A percentile compares a stretch with the other conserved stretches of the same genome.
These are phyloP conservation scores for Rhipidocladum racemiflorum DNA, from an alignment of 176 grass and related monocot genomes.

Conservation along the genomic window DNA sequence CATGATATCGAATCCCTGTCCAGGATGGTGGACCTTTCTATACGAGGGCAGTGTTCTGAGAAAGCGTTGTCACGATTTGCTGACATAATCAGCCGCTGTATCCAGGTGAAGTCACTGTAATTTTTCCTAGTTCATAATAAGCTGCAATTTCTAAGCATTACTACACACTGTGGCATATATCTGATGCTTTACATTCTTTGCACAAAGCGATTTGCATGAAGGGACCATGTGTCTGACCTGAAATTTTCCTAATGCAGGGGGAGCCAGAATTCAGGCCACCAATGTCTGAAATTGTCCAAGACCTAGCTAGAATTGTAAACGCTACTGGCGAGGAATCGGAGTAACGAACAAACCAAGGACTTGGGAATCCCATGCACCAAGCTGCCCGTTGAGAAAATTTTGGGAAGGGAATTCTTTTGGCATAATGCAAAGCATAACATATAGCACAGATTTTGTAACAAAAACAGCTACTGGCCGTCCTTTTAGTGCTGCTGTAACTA, in stretches of 20 bases:
- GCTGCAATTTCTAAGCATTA: neutral
- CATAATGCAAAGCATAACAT: neutral
- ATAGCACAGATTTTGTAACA: neutral
- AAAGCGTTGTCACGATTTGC: slow-evolving; percentile 89
- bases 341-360: slow-evolving; percentile 26
- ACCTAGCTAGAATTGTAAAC: slow-evolving; percentile 63
- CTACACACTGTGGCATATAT: neutral
- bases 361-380: neutral
- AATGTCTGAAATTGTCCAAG: slow-evolving; percentile 85
- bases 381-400: slow-evolving; percentile 19
- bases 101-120: slow-evolving; percentile 58
- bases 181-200: neutral
- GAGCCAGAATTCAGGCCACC: slow-evolving; percentile 81
- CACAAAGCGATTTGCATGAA: neutral
- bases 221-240: neutral
- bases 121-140: neutral
- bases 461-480: neutral
- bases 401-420: slow-evolving; percentile 1
- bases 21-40: slow-evolving; percentile 81
- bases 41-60: slow-evolving; percentile 66
- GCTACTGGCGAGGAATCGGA: slow-evolving; percentile 54
- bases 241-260: slow-evolving; percentile 50
- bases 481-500: neutral
- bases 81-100: slow-evolving; percentile 93
- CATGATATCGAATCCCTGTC: slow-evolving; percentile 84